Percentiles rank a stretch among this genome's conserved stretches.
Evolutionary conservation across 192 early-diverging fungal species (phyloP).

Genomic region (Coemansia sp.): DNA sequence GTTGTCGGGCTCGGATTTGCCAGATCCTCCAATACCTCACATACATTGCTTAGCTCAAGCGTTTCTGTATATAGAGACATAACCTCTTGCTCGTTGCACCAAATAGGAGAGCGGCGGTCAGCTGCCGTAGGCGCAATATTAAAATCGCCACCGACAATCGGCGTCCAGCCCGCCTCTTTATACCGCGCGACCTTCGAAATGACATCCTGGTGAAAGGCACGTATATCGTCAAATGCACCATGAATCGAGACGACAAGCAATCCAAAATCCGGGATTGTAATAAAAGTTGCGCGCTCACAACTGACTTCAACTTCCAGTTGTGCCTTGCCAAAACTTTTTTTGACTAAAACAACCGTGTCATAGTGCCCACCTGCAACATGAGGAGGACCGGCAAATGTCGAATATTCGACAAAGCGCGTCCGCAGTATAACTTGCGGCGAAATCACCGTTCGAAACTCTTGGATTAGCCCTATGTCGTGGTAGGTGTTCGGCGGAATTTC

Average conservation of each 20-base stretch:
- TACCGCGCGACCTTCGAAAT: background rate
- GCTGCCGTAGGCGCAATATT: background rate
- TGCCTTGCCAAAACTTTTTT: background rate
- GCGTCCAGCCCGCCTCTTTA: constrained; percentile 54
- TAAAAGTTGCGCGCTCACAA: background rate
- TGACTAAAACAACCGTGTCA: background rate
- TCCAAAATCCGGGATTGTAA: background rate
- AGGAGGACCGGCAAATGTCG: background rate
- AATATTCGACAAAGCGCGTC: background rate
- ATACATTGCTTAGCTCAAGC: too few relatives aligned
- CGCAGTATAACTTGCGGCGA: background rate
- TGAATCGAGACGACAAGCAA: background rate
- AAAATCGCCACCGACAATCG: background rate
- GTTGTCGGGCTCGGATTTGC: constrained; percentile 48
- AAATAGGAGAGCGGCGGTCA: background rate
- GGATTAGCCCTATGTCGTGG: too few relatives aligned
- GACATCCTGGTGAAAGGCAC: background rate
- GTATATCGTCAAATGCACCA: background rate
- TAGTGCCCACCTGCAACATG: background rate
- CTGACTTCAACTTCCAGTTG: background rate
- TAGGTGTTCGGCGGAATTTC: too few relatives aligned
- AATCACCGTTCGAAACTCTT: background rate
- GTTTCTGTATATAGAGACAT: too few relatives aligned
- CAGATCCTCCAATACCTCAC: too few relatives aligned
- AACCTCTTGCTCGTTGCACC: too few relatives aligned